Evolutionary conservation across 345 rosid genomes (phyloP).

Genomic region (Noccaea caerulescens): DNA sequence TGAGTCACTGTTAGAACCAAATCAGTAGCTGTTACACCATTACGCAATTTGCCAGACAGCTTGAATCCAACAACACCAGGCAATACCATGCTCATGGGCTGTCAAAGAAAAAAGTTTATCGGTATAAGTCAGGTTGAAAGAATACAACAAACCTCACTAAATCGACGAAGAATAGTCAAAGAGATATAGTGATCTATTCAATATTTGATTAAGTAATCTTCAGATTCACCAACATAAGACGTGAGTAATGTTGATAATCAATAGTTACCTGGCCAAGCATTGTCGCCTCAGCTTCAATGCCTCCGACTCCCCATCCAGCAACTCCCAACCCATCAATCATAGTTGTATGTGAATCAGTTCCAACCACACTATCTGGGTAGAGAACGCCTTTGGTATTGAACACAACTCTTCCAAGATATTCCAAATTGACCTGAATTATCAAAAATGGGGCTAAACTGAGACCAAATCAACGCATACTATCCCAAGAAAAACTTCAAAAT

Average conservation of each 20-base stretch:
- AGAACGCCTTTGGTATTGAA: constrained; percentile 79
- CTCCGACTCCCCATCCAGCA: constrained; percentile 99
- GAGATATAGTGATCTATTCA: background rate
- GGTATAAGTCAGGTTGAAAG: background rate
- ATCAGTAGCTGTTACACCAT: constrained; percentile 96
- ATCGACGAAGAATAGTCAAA: background rate
- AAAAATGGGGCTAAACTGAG: background rate
- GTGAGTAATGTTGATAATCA: background rate
- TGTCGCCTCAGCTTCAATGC: constrained; percentile 94
- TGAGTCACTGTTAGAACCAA: constrained; percentile 94
- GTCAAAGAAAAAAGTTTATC: constrained; percentile 15
- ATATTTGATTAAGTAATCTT: constrained; percentile 1
- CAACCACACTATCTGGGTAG: constrained; percentile 94
- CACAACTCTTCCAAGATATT: constrained; percentile 91
- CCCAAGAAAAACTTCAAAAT: constrained; percentile 8
- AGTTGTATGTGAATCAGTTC: constrained; percentile 95
- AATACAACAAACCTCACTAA: background rate
- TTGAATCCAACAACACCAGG: constrained; percentile 98
- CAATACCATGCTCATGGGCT: constrained; percentile 99
- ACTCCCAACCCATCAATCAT: constrained; percentile 98
- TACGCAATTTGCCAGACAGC: constrained; percentile 68
- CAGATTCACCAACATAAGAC: background rate
- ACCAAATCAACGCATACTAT: background rate
- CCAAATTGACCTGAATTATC: constrained; percentile 74
- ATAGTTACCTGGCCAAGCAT: constrained; percentile 95